Conservation (phyloP, 768 basidiomycete genomes). For the Hypholoma fasciculare region DNA sequence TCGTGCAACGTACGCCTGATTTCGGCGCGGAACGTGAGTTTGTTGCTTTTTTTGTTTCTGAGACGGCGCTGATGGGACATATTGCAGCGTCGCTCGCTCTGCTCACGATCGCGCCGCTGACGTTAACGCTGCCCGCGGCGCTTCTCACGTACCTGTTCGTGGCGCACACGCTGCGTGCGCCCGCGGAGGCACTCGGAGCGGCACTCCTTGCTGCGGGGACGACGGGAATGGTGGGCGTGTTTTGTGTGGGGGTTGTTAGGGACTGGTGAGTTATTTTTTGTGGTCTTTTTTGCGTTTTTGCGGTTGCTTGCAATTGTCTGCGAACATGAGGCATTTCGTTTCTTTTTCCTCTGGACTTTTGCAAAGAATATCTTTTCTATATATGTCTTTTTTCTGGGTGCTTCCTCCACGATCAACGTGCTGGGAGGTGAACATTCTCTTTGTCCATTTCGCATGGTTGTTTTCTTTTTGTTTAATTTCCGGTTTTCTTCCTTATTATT, state of each 20-base stretch:
- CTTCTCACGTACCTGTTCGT: slow-evolving; percentile 85
- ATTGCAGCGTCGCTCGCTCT: slow-evolving; percentile 61
- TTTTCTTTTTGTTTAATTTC: no score
- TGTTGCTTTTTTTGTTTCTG: neutral
- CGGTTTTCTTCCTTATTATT: no score
- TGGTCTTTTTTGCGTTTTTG: no score
- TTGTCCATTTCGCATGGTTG: no score
- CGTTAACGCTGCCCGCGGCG: slow-evolving; percentile 80
- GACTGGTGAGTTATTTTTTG: slow-evolving; percentile 47
- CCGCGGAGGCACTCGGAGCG: slow-evolving; percentile 72
- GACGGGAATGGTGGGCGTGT: slow-evolving; percentile 79
- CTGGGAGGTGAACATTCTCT: no score
- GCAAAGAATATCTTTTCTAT: no score
- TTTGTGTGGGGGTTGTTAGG: slow-evolving; percentile 78
- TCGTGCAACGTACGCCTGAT: slow-evolving; percentile 31
- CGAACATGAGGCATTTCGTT: no score
- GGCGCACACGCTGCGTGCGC: slow-evolving; percentile 74
- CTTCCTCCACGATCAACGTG: no score
- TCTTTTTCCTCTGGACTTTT: no score
- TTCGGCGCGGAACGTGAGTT: slow-evolving; percentile 61
- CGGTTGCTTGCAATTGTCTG: no score
- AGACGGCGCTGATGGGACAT: no score
- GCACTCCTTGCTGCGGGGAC: slow-evolving; percentile 77
- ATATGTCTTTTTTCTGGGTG: no score
- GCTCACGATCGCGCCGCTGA: slow-evolving; percentile 75